Percentiles rank a stretch among this genome's conserved stretches.
Conservation (phyloP, 257 asterid species). For the Gentiana macrophylla region DNA sequence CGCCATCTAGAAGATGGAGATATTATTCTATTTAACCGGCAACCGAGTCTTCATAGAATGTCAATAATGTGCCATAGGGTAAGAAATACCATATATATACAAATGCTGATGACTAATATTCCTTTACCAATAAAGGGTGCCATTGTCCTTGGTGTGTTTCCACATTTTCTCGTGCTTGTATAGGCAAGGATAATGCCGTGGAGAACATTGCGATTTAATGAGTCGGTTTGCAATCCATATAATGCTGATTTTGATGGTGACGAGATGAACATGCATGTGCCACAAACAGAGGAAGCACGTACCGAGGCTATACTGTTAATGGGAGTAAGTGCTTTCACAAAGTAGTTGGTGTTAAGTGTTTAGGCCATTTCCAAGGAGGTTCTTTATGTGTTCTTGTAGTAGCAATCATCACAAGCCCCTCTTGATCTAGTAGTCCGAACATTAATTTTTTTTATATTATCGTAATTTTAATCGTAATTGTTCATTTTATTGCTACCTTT, state of each 20-base stretch:
- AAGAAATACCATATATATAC: constrained; percentile 13
- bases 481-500: no score
- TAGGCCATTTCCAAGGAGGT: no score
- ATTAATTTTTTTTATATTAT: no score
- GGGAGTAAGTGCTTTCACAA: constrained; percentile 48
- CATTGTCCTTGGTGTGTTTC: not conserved
- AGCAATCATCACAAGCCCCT: no score
- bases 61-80: constrained; percentile 96
- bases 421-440: no score
- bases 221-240: constrained; percentile 96
- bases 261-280: constrained; percentile 99
- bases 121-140: not conserved
- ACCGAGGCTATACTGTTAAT: constrained; percentile 88
- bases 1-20: constrained; percentile 98
- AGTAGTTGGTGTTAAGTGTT: no score
- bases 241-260: constrained; percentile 99
- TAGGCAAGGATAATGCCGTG: constrained; percentile 99
- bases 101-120: not conserved
- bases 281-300: constrained; percentile 97
- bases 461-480: no score
- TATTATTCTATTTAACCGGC: constrained; percentile 71
- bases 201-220: constrained; percentile 96
- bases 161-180: constrained; percentile 1
- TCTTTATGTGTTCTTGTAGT: no score
- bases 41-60: constrained; percentile 97